These are phyloP conservation scores for Globisporangium nagaii DNA, from an alignment of 352 stramenopile genomes.

Conservation along the genomic window DNA sequence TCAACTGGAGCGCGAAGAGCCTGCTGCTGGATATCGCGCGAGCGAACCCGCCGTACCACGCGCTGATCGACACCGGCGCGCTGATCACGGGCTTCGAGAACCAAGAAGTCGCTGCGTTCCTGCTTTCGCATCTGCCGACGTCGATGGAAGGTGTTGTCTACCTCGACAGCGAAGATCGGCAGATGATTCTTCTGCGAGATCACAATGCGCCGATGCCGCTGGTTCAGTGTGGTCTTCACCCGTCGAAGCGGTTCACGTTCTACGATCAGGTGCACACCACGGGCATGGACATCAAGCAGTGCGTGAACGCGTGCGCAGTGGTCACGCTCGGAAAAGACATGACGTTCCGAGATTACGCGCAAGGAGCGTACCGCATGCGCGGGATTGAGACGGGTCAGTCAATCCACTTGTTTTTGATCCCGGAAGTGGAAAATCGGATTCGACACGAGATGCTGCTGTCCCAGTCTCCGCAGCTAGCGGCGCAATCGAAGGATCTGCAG, in stretches of 20 bases:
- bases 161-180: slow-evolving; percentile 81
- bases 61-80: slow-evolving; percentile 89
- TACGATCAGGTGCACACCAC: slow-evolving; percentile 94
- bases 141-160: slow-evolving; percentile 91
- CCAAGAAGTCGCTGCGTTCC: slow-evolving; percentile 77
- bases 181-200: slow-evolving; percentile 93
- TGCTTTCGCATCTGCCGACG: slow-evolving; percentile 67
- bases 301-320: slow-evolving; percentile 82
- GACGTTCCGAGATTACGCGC: slow-evolving; percentile 93
- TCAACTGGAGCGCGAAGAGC: slow-evolving; percentile 73
- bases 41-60: slow-evolving; percentile 69
- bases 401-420: slow-evolving; percentile 91
- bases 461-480: slow-evolving; percentile 17
- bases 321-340: slow-evolving; percentile 95
- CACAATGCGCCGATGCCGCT: slow-evolving; percentile 93
- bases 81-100: slow-evolving; percentile 91
- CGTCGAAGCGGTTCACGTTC: slow-evolving; percentile 89
- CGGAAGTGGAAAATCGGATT: slow-evolving; percentile 89
- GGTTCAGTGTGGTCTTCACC: slow-evolving; percentile 80
- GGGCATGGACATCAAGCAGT: slow-evolving; percentile 92
- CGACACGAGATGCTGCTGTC: slow-evolving; percentile 64
- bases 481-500: slow-evolving; percentile 22
- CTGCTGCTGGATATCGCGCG: slow-evolving; percentile 77
- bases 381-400: slow-evolving; percentile 89
- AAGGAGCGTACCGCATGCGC: slow-evolving; percentile 90